These are phyloP conservation scores for Alternaria triticina DNA, from an alignment of 2,329 filamentous ascomycete species.

Conservation along the genomic window DNA sequence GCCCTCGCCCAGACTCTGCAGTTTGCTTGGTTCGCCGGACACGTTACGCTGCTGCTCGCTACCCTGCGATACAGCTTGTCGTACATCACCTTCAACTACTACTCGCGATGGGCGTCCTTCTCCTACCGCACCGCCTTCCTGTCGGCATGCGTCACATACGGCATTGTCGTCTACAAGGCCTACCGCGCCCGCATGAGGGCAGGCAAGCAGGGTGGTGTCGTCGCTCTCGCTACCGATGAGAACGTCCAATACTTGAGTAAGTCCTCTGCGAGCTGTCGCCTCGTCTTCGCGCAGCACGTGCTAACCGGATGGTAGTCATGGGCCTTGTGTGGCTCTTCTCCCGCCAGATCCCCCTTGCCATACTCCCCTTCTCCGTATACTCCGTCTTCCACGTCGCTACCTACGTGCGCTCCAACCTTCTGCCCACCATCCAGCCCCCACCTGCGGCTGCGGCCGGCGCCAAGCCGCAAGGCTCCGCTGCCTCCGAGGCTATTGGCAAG, in stretches of 20 bases:
- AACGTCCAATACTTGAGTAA: constrained; percentile 97
- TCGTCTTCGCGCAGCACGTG: constrained; percentile 17
- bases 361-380: constrained; percentile 95
- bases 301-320: constrained; percentile 68
- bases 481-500: constrained; percentile 82
- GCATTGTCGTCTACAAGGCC: constrained; percentile 98
- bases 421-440: constrained; percentile 81
- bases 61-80: constrained; percentile 84
- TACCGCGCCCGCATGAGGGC: constrained; percentile 83
- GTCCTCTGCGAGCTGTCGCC: constrained; percentile 45
- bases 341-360: constrained; percentile 85
- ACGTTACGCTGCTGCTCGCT: constrained; percentile 82
- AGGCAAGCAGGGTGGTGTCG: constrained; percentile 67
- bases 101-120: constrained; percentile 76
- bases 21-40: constrained; percentile 76
- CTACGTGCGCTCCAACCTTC: constrained; percentile 90
- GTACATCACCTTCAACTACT: constrained; percentile 88
- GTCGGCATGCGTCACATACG: constrained; percentile 89
- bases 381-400: constrained; percentile 98
- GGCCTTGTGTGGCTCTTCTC: constrained; percentile 93
- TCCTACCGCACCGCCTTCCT: constrained; percentile 91
- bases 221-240: constrained; percentile 81
- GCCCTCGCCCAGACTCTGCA: constrained; percentile 87
- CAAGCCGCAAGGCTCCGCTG: constrained; percentile 65
- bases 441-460: constrained; percentile 58